Evolutionary conservation across 2,329 filamentous ascomycete species (phyloP).

Genomic region (Aspergillus flavus): DNA sequence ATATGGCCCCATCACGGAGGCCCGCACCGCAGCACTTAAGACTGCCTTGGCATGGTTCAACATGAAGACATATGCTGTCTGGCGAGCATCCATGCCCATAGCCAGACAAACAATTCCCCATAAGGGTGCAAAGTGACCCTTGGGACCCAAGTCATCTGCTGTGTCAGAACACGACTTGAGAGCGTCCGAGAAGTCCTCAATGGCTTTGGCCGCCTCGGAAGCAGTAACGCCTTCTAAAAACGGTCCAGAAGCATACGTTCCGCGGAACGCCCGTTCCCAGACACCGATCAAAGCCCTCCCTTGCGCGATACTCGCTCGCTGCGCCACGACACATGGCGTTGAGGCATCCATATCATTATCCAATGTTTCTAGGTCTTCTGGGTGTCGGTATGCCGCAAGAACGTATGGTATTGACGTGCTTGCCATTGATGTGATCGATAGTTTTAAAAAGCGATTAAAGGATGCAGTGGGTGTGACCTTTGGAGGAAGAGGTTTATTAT

Average conservation of each 20-base stretch:
- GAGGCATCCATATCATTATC: constrained; percentile 67
- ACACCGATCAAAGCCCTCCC: constrained; percentile 61
- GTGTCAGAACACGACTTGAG: constrained; percentile 38
- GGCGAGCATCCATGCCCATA: constrained; percentile 54
- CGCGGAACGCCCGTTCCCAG: constrained; percentile 60
- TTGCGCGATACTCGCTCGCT: constrained; percentile 63
- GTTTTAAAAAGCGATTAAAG: constrained; percentile 59
- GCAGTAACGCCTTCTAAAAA: constrained; percentile 19
- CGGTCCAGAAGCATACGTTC: constrained; percentile 29
- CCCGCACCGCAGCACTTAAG: constrained; percentile 63
- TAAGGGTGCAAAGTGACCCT: constrained; percentile 62
- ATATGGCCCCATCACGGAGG: constrained; percentile 67
- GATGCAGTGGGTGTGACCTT: constrained; percentile 37
- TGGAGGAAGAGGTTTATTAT: constrained; percentile 48
- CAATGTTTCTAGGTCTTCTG: constrained; percentile 52
- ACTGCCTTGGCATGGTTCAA: constrained; percentile 67
- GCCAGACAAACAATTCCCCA: constrained; percentile 61
- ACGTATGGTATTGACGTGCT: constrained; percentile 64
- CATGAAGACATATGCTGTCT: constrained; percentile 63
- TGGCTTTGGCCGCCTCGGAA: constrained; percentile 27
- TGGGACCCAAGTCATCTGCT: constrained; percentile 38
- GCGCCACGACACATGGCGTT: constrained; percentile 64
- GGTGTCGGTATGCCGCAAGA: constrained; percentile 56
- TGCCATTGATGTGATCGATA: constrained; percentile 60
- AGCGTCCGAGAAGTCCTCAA: constrained; percentile 42